These are phyloP conservation scores for Monosporascus sp. DNA, from an alignment of 2,329 filamentous ascomycete species.

Conservation along the genomic window DNA sequence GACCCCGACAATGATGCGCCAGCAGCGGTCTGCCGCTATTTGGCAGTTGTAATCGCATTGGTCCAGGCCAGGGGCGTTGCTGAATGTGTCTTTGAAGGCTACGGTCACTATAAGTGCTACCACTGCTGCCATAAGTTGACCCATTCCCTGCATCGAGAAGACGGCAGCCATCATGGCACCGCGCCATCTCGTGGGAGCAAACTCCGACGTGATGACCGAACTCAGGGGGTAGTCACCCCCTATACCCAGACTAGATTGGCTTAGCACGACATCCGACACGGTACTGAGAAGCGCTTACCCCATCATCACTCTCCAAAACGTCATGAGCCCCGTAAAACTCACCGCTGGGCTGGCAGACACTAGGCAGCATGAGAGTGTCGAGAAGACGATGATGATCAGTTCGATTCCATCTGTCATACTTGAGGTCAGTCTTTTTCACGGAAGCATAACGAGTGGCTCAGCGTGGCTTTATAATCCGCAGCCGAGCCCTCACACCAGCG, in stretches of 20 bases:
- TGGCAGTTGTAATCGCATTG: constrained; percentile 59
- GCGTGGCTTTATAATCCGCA: too few species aligned
- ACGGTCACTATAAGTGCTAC: constrained; percentile 64
- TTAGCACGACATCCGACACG: constrained; percentile 7
- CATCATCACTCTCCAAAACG: constrained; percentile 75
- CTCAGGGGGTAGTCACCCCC: constrained; percentile 79
- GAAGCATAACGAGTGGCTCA: background rate
- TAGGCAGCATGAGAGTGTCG: constrained; percentile 62
- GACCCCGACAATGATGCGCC: constrained; percentile 75
- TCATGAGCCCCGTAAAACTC: constrained; percentile 53
- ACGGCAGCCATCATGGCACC: constrained; percentile 80
- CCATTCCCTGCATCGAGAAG: constrained; percentile 80
- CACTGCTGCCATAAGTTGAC: constrained; percentile 68
- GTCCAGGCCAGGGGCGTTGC: constrained; percentile 32
- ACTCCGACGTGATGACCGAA: constrained; percentile 78
- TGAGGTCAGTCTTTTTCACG: background rate
- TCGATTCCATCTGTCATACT: constrained; percentile 57
- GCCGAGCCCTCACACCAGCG: too few species aligned
- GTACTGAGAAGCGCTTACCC: constrained; percentile 25
- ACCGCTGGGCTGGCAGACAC: constrained; percentile 56
- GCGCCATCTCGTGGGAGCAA: constrained; percentile 75
- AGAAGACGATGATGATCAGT: constrained; percentile 64
- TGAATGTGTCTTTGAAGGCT: constrained; percentile 53
- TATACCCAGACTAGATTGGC: constrained; percentile 57
- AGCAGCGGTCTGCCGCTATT: constrained; percentile 70